Percentiles rank a stretch among this genome's conserved stretches.
These are phyloP conservation scores for Microthlaspi erraticum DNA, from an alignment of 345 rosid species.

Conservation along the genomic window DNA sequence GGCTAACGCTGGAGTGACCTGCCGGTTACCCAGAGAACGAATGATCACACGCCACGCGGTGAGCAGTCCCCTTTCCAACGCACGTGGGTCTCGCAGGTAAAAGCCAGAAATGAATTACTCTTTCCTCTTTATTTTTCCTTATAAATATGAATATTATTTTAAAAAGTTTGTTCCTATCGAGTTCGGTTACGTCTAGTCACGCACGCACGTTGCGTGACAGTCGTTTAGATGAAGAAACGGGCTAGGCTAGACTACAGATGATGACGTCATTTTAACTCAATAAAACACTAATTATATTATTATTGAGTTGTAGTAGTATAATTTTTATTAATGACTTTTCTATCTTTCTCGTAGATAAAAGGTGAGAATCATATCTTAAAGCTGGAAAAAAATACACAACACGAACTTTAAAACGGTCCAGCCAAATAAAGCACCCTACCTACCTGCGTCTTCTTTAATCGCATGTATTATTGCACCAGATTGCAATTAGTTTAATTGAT, in stretches of 20 bases:
- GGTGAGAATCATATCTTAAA: conserved; percentile 36
- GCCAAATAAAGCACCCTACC: conserved; percentile 42
- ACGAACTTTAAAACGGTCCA: conserved; percentile 42
- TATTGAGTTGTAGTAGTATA: background rate
- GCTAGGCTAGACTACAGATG: conserved; percentile 27
- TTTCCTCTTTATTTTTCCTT: background rate
- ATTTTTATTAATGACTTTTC: conserved; percentile 6
- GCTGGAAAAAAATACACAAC: conserved; percentile 26
- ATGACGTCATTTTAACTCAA: conserved; percentile 1
- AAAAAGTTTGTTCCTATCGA: conserved; percentile 26
- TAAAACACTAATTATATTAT: conserved; percentile 3
- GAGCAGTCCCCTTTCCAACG: conserved; percentile 21
- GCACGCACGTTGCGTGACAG: conserved; percentile 48
- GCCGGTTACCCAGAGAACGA: conserved; percentile 29
- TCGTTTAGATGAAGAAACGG: conserved; percentile 42
- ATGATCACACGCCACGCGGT: conserved; percentile 38
- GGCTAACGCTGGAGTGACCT: conserved; percentile 19
- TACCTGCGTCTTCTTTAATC: conserved; percentile 42
- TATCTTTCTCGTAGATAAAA: conserved; percentile 1
- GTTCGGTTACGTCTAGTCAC: conserved; percentile 45
- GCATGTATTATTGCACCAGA: conserved; percentile 38
- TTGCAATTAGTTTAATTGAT: conserved; percentile 25
- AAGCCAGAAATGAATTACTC: conserved; percentile 38
- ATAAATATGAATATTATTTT: background rate
- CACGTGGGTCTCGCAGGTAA: conserved; percentile 49